These are phyloP conservation scores for Pachyrhizus erosus DNA, from an alignment of 306 rosid species.

Conservation along the genomic window DNA sequence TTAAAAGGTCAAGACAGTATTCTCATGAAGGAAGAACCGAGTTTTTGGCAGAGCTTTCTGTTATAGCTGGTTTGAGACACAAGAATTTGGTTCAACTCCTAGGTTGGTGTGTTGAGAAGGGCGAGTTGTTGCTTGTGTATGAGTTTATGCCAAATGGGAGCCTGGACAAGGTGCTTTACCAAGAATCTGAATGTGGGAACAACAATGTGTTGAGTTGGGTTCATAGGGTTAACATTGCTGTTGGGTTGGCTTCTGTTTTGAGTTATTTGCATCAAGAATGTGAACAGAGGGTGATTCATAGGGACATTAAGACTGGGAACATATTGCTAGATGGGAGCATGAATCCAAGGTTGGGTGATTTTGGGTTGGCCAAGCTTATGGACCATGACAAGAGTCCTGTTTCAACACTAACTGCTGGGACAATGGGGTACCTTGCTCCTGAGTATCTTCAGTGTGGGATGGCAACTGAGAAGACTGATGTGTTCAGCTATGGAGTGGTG, in stretches of 20 bases:
- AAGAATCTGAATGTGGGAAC: slow-evolving; percentile 21
- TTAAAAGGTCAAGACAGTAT: slow-evolving; percentile 45
- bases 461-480: slow-evolving; percentile 79
- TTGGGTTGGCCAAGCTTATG: slow-evolving; percentile 83
- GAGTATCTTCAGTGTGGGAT: slow-evolving; percentile 86
- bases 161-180: slow-evolving; percentile 45
- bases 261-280: slow-evolving; percentile 78
- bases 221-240: slow-evolving; percentile 44
- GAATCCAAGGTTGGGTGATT: slow-evolving; percentile 70
- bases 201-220: slow-evolving; percentile 38
- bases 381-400: slow-evolving; percentile 89
- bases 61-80: slow-evolving; percentile 79
- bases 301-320: slow-evolving; percentile 76
- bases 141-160: slow-evolving; percentile 59
- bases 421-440: slow-evolving; percentile 89
- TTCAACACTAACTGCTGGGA: slow-evolving; percentile 77
- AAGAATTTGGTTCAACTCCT: slow-evolving; percentile 82
- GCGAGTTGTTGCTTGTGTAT: slow-evolving; percentile 77
- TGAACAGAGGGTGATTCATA: slow-evolving; percentile 80
- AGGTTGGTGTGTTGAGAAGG: slow-evolving; percentile 90
- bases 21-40: slow-evolving; percentile 40
- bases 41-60: slow-evolving; percentile 43
- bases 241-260: slow-evolving; percentile 48
- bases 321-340: slow-evolving; percentile 64
- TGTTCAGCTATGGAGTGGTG: slow-evolving; percentile 82